These are phyloP conservation scores for Cyclotella cryptica DNA, from an alignment of 108 stramenopile species.

Conservation along the genomic window DNA sequence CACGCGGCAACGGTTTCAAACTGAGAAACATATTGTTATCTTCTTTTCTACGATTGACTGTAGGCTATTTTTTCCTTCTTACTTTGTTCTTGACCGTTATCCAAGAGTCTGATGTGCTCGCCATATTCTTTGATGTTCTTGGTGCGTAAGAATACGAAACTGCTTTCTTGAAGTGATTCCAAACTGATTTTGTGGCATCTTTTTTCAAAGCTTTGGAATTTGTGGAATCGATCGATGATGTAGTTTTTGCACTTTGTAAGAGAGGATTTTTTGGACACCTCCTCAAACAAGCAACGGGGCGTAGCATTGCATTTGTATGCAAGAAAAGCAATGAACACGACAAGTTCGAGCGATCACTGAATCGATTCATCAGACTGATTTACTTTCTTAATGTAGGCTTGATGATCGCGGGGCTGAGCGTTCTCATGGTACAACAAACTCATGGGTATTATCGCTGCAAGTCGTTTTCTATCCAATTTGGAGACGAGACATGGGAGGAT, in stretches of 20 bases:
- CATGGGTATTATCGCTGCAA: slow-evolving; percentile 25
- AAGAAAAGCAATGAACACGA: not conserved
- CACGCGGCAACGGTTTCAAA: not conserved
- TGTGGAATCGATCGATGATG: slow-evolving; percentile 28
- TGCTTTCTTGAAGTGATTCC: not conserved
- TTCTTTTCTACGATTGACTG: slow-evolving; percentile 8
- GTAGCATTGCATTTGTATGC: not conserved
- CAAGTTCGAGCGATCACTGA: not conserved
- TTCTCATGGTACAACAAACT: slow-evolving; percentile 10
- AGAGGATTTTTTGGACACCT: slow-evolving; percentile 25
- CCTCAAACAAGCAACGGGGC: slow-evolving; percentile 1
- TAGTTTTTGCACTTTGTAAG: slow-evolving; percentile 16
- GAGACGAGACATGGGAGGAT: slow-evolving; percentile 50
- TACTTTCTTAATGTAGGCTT: slow-evolving; percentile 20
- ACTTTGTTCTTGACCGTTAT: slow-evolving; percentile 2
- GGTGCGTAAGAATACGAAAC: not conserved
- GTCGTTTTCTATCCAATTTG: slow-evolving; percentile 23
- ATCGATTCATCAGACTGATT: slow-evolving; percentile 13
- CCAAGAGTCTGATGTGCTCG: slow-evolving; percentile 18
- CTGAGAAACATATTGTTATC: slow-evolving; percentile 7
- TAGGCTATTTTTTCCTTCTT: slow-evolving; percentile 22
- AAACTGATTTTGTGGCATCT: not conserved
- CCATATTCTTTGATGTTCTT: slow-evolving; percentile 31
- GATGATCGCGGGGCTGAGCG: not conserved
- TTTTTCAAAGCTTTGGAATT: not conserved